Base-by-base conservation (phyloP, 1,284 basidiomycete species). In the Rhodotorula sp. region DNA sequence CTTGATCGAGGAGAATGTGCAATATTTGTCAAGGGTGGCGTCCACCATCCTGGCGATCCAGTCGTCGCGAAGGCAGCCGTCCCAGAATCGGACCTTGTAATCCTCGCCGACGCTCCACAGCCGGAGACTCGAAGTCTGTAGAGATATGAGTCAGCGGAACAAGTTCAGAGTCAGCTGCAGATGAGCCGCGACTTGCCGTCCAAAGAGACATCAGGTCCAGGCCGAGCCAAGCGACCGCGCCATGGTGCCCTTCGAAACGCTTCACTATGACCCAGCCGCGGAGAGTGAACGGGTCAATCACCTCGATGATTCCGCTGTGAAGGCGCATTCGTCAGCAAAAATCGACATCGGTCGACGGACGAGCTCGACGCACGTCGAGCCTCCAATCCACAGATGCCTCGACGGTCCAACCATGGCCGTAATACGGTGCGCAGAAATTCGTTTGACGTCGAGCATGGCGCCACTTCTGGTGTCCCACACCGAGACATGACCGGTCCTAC, bases 41-140 rank as follows among this genome's bases (percentile, higher is more conserved):
- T 83, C 0, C 82, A 81, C 80, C 18, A 30, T 45, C 1, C 29
- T 15, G 22, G 42, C 61, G 37, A 66, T 65, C 68, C 66, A 70
- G 51, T 70, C 73, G 6, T 87, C 85, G 76, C 88, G 88, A 71
- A 86, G 79, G 24, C 97, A 82, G 73, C 91, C 89, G 55, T 85
- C 84, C 95, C 93, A 97, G 66, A 93, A 86, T 73, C 85, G 84
- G 37, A 95, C 78, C 62, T 83, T 82, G 70, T 90, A 87, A 77
- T 96, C 93, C 63, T 89, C 82, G 0, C 91, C 91, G 54, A 89
- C 83, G 62, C 89, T 91, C 71, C 88, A 86, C 15, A 95, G 89
- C 58, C 85, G 85, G 60, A 95, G 80, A 71, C 86, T 75, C 2
- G 81, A 80, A 24, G 79, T 74, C 77, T 82, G 53, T 17, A 26